These are phyloP conservation scores for Hypoxylon crocopeplum DNA, from an alignment of 495 filamentous ascomycete species.

Conservation along the genomic window DNA sequence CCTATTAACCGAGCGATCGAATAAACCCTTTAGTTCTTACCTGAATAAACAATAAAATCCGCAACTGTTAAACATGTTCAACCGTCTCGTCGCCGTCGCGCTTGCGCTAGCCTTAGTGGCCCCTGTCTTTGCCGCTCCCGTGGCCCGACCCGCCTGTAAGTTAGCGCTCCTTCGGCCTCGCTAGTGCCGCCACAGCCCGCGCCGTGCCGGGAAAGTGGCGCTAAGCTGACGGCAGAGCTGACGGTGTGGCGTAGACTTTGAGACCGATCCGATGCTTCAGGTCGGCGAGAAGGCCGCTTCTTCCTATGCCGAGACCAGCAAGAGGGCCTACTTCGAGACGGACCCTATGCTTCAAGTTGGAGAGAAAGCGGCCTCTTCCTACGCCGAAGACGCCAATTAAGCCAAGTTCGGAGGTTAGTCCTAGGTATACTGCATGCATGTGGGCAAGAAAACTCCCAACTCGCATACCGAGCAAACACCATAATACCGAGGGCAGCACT, in stretches of 20 bases:
- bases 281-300: conserved; percentile 9
- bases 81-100: not conserved
- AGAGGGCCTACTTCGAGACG: not conserved
- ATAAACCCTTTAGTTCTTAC: not conserved
- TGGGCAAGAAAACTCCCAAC: no score
- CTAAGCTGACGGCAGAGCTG: not conserved
- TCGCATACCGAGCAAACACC: not conserved
- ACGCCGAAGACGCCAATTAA: not conserved
- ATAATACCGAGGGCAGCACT: no score
- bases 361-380: conserved; percentile 7
- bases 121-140: not conserved
- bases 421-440: no score
- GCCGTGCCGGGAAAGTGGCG: no score
- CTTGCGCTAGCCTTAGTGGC: not conserved
- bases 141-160: not conserved
- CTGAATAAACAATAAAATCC: not conserved
- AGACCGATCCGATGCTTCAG: conserved; percentile 11
- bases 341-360: conserved; percentile 18
- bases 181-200: not conserved
- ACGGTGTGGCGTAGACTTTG: not conserved
- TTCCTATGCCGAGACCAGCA: conserved; percentile 7
- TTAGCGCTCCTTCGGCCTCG: not conserved
- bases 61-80: not conserved
- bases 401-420: not conserved
- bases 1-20: not conserved